These are phyloP conservation scores for Yamadazyma paraphyllophila DNA, from an alignment of 805 yeast species.

Conservation along the genomic window DNA sequence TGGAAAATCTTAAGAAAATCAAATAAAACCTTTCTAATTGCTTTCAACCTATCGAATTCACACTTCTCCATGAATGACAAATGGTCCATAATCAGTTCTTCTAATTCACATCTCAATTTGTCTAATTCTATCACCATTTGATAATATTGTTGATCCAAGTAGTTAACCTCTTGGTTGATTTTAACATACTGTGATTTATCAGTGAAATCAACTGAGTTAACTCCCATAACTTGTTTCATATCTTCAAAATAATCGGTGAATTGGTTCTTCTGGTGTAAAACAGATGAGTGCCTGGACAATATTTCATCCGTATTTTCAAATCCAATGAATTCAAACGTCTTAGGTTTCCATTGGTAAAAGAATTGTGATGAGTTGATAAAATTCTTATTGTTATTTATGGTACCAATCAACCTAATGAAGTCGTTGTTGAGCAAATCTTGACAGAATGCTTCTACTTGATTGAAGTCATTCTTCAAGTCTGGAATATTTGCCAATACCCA, in stretches of 20 bases:
- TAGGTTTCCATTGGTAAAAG: conserved; percentile 77
- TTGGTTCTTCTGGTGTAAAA: conserved; percentile 11
- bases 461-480: conserved; percentile 45
- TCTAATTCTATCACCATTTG: conserved; percentile 60
- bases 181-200: conserved; percentile 54
- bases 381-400: conserved; percentile 45
- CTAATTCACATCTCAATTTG: conserved; percentile 65
- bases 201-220: conserved; percentile 36
- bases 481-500: conserved; percentile 53
- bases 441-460: conserved; percentile 68
- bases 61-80: conserved; percentile 76
- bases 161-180: conserved; percentile 54
- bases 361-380: conserved; percentile 76
- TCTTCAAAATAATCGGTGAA: conserved; percentile 39
- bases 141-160: conserved; percentile 48
- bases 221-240: conserved; percentile 46
- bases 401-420: conserved; percentile 62
- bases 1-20: conserved; percentile 71
- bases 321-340: conserved; percentile 52
- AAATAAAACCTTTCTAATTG: conserved; percentile 69
- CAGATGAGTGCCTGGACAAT: conserved; percentile 8
- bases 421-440: conserved; percentile 66
- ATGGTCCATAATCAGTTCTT: conserved; percentile 70
- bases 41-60: conserved; percentile 73
- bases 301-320: conserved; percentile 14